phyloP scores from a whole-genome alignment of 2,329 filamentous ascomycete genomes.

The Apiospora malaysiana region DNA sequence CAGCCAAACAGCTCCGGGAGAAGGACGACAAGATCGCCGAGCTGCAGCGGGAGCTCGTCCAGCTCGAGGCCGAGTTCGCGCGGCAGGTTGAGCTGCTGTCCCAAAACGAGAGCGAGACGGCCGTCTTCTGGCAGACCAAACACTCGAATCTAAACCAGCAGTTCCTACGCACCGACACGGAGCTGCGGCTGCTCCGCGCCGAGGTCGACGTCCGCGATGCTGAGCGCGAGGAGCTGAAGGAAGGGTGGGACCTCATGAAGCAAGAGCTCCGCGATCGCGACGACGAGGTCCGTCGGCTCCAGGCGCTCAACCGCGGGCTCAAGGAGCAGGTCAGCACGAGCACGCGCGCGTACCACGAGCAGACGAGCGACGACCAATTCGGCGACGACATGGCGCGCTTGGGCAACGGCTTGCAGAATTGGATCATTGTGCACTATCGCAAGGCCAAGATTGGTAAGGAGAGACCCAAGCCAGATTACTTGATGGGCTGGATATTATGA shows the following conservation, averaged over 20 bases:
- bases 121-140: conserved; percentile 64
- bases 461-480: background rate
- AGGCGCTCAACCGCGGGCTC: conserved; percentile 67
- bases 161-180: conserved; percentile 57
- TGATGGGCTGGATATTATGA: background rate
- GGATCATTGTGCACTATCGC: conserved; percentile 74
- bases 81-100: conserved; percentile 59
- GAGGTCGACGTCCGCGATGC: conserved; percentile 55
- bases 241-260: conserved; percentile 54
- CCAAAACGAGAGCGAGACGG: conserved; percentile 60
- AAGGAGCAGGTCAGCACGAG: conserved; percentile 76
- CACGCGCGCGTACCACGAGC: conserved; percentile 58
- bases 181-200: conserved; percentile 55
- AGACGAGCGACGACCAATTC: conserved; percentile 71
- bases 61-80: conserved; percentile 60
- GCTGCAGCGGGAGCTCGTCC: conserved; percentile 57
- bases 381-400: conserved; percentile 65
- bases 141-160: conserved; percentile 59
- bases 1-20: conserved; percentile 43
- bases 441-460: conserved; percentile 61
- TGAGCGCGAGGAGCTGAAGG: conserved; percentile 55
- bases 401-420: conserved; percentile 74
- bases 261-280: conserved; percentile 56
- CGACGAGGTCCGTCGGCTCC: conserved; percentile 59
- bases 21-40: conserved; percentile 59